These are phyloP conservation scores for Rhizopogon vesiculosus DNA, from an alignment of 768 basidiomycete genomes.

Conservation along the genomic window DNA sequence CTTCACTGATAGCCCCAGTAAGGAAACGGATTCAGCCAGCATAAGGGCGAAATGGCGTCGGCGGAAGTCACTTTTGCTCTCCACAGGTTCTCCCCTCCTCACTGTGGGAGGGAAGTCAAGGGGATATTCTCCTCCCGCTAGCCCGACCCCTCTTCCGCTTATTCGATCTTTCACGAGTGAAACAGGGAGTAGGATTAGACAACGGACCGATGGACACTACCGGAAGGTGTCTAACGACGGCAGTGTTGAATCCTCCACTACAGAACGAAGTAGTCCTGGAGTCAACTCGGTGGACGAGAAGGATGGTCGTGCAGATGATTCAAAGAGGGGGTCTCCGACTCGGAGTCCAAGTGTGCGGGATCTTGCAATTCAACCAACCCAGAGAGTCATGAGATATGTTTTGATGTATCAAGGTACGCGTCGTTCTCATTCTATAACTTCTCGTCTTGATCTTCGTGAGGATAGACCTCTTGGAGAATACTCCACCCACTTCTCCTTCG, in stretches of 20 bases:
- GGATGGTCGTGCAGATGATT: not conserved
- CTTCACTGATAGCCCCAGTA: constrained; percentile 24
- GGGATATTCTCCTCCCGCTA: constrained; percentile 1
- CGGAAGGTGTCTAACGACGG: not conserved
- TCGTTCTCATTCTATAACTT: not conserved
- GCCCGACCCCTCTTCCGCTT: constrained; percentile 8
- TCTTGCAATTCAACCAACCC: constrained; percentile 58
- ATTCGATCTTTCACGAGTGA: constrained; percentile 6
- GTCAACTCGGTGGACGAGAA: not conserved
- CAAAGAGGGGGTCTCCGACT: constrained; percentile 4
- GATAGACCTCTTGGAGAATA: constrained; percentile 47
- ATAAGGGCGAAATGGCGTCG: constrained; percentile 17
- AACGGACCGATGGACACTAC: constrained; percentile 4
- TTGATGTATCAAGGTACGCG: constrained; percentile 53
- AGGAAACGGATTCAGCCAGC: constrained; percentile 8
- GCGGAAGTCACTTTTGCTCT: constrained; percentile 14
- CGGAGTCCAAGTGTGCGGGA: constrained; percentile 41
- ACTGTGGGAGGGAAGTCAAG: constrained; percentile 1
- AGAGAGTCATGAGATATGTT: constrained; percentile 61
- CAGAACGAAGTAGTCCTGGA: not conserved
- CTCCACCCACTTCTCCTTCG: constrained; percentile 44
- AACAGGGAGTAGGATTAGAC: constrained; percentile 4
- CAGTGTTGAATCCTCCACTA: constrained; percentile 1
- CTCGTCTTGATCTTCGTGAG: constrained; percentile 1
- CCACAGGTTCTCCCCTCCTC: not conserved